Evolutionary conservation across 805 yeast species (phyloP).

Genomic region (Yarrowia alimentaria): DNA sequence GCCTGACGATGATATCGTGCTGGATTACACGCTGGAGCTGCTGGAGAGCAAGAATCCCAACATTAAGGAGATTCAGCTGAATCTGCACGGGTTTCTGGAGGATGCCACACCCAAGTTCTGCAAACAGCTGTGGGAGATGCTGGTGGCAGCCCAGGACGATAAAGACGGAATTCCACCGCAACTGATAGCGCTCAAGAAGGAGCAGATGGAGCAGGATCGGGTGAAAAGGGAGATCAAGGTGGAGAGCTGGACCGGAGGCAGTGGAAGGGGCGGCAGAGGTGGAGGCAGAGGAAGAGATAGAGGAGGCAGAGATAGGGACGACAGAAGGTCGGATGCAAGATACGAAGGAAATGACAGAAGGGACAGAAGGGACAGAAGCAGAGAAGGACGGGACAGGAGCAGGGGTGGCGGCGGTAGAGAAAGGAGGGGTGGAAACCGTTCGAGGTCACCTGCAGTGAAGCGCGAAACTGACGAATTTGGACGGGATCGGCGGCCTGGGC

Average conservation of each 20-base stretch:
- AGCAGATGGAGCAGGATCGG: constrained; percentile 30
- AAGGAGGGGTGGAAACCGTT: neutral
- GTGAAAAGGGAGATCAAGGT: constrained; percentile 39
- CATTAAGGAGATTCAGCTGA: constrained; percentile 45
- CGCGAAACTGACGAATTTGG: constrained; percentile 8
- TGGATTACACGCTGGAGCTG: constrained; percentile 48
- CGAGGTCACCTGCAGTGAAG: constrained; percentile 1
- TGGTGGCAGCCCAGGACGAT: constrained; percentile 47
- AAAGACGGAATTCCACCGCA: constrained; percentile 48
- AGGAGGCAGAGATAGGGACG: constrained; percentile 72
- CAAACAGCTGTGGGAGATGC: constrained; percentile 46
- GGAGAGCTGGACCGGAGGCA: constrained; percentile 10
- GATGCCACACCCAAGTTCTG: constrained; percentile 45
- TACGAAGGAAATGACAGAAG: constrained; percentile 55
- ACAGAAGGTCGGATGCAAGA: too few species aligned
- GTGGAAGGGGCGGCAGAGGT: neutral
- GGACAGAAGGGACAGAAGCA: neutral
- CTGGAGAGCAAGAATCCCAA: constrained; percentile 42
- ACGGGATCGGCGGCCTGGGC: neutral
- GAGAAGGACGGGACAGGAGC: neutral
- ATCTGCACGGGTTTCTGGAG: constrained; percentile 48
- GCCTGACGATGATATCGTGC: constrained; percentile 53
- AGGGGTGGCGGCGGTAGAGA: constrained; percentile 1
- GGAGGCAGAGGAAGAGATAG: neutral
- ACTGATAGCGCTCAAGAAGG: constrained; percentile 33